These are phyloP conservation scores for Polytrichum formosum DNA, from an alignment of 225 moss, liverwort and hornwort species.

Conservation along the genomic window DNA sequence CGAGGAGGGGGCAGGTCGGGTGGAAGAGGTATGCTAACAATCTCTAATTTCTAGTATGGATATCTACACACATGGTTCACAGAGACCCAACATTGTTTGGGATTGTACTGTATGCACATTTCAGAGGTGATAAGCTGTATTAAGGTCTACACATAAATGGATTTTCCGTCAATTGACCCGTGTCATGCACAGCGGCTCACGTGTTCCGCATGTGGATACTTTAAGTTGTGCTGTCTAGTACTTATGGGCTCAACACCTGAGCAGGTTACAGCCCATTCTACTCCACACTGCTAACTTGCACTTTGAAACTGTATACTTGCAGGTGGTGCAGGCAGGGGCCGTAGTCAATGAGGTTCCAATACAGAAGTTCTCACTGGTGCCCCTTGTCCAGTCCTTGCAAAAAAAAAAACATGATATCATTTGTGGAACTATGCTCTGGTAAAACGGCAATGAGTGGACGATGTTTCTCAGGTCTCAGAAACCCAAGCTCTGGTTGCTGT, in stretches of 20 bases:
- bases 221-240: background rate
- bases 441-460: background rate
- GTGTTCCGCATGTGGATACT: background rate
- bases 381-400: background rate
- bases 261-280: background rate
- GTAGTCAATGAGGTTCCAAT: conserved; percentile 28
- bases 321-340: conserved; percentile 54
- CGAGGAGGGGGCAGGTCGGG: conserved; percentile 69
- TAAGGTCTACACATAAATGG: background rate
- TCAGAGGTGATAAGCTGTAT: background rate
- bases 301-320: conserved; percentile 11
- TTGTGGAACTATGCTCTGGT: background rate
- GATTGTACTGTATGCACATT: background rate
- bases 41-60: background rate
- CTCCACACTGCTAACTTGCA: background rate
- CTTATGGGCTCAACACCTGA: background rate
- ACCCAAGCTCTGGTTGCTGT: background rate
- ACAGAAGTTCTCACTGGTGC: background rate
- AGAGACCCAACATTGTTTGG: background rate
- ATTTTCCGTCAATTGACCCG: background rate
- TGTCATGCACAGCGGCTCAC: background rate
- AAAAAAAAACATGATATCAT: background rate
- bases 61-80: background rate
- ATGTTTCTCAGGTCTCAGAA: background rate
- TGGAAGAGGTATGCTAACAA: conserved; percentile 59